Percentiles rank a stretch among this genome's conserved stretches.
Evolutionary conservation across 2,329 filamentous ascomycete species (phyloP).

Genomic region (Sarocladium oryzae): DNA sequence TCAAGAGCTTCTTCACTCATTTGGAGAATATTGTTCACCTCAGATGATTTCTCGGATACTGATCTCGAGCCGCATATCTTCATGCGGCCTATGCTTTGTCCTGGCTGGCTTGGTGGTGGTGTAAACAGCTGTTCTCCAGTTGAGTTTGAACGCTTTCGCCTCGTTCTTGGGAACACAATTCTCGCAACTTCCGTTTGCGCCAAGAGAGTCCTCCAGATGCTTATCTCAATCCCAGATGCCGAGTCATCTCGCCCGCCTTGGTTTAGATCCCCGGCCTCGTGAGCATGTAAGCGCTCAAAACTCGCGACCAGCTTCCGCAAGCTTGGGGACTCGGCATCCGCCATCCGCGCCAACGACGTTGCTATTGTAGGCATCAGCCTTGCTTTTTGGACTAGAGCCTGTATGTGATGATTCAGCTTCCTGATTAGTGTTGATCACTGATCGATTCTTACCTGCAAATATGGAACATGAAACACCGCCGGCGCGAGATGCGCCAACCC

Average conservation of each 20-base stretch:
- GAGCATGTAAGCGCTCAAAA: constrained; percentile 1
- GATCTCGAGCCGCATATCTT: background rate
- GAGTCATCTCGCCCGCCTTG: background rate
- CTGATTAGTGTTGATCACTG: background rate
- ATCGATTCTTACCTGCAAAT: constrained; percentile 24
- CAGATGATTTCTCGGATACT: too few species aligned
- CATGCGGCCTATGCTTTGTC: background rate
- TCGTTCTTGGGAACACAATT: background rate
- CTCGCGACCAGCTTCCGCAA: constrained; percentile 22
- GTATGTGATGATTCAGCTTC: background rate
- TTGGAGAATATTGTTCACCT: background rate
- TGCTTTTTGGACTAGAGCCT: constrained; percentile 22
- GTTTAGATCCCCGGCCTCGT: background rate
- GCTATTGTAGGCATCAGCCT: constrained; percentile 22
- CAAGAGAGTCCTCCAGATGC: constrained; percentile 8
- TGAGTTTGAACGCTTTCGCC: background rate
- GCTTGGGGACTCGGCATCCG: constrained; percentile 26
- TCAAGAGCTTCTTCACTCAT: background rate
- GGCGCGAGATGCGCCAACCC: constrained; percentile 25
- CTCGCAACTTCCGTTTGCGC: background rate
- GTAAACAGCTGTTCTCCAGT: background rate
- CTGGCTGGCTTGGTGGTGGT: background rate
- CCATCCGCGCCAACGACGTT: constrained; percentile 25
- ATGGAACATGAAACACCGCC: constrained; percentile 29
- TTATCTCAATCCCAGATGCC: constrained; percentile 9